These are phyloP conservation scores for Penicillium desertorum DNA, from an alignment of 495 filamentous ascomycete species.

Conservation along the genomic window DNA sequence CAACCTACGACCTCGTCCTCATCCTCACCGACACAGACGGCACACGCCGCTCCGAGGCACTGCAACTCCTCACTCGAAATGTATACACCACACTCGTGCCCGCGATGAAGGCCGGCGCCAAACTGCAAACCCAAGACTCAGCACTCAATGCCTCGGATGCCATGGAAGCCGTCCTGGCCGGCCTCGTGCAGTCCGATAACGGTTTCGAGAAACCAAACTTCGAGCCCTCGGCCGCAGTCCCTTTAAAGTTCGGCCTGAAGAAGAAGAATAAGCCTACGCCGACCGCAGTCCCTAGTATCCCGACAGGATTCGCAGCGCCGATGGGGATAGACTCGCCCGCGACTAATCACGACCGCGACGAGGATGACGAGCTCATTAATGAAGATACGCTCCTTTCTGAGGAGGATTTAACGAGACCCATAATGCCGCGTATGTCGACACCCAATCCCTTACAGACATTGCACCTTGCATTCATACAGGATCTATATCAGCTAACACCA, in stretches of 20 bases:
- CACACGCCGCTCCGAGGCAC: slow-evolving; percentile 55
- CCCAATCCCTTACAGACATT: neutral
- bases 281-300: slow-evolving; percentile 31
- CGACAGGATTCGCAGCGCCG: slow-evolving; percentile 49
- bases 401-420: slow-evolving; percentile 70
- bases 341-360: slow-evolving; percentile 40
- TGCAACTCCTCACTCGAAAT: slow-evolving; percentile 61
- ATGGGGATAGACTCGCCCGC: slow-evolving; percentile 25
- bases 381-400: slow-evolving; percentile 83
- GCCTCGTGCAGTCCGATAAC: slow-evolving; percentile 61
- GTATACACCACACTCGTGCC: slow-evolving; percentile 66
- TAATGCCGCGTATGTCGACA: slow-evolving; percentile 68
- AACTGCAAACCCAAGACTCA: slow-evolving; percentile 68
- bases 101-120: slow-evolving; percentile 69
- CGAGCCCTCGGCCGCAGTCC: slow-evolving; percentile 61
- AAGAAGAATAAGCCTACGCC: slow-evolving; percentile 53
- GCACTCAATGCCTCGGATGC: slow-evolving; percentile 47
- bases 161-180: slow-evolving; percentile 77
- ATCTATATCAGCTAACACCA: slow-evolving; percentile 12
- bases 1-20: slow-evolving; percentile 81
- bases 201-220: slow-evolving; percentile 74
- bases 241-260: slow-evolving; percentile 67
- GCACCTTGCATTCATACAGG: neutral
- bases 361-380: slow-evolving; percentile 83
- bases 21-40: slow-evolving; percentile 77